These are phyloP conservation scores for Linnemannia exigua DNA, from an alignment of 192 early-diverging fungal genomes.

Conservation along the genomic window DNA sequence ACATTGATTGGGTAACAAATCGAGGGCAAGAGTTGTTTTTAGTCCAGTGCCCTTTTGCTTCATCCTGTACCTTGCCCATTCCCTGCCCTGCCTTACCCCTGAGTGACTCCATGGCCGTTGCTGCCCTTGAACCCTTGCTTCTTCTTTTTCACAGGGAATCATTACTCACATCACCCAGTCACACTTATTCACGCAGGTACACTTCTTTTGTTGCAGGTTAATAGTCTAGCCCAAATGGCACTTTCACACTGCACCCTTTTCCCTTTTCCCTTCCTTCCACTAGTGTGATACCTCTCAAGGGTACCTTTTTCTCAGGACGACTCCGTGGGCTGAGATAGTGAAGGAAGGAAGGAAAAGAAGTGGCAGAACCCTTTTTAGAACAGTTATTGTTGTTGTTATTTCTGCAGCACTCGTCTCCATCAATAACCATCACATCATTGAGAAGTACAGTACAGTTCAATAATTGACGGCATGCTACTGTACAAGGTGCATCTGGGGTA, in stretches of 20 bases:
- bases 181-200: conserved; percentile 1
- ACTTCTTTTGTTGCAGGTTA: neutral
- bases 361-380: no score
- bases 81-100: neutral
- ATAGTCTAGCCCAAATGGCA: neutral
- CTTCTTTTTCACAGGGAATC: neutral
- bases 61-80: neutral
- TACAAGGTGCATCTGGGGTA: no score
- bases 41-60: neutral
- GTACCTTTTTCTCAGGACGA: conserved; percentile 4
- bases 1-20: neutral
- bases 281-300: neutral
- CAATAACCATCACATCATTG: neutral
- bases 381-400: no score
- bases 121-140: neutral
- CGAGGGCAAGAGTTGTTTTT: neutral
- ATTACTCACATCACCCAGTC: no score
- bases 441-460: neutral
- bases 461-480: neutral
- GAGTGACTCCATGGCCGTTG: neutral
- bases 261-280: neutral
- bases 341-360: no score
- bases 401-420: no score
- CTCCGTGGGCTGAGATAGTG: neutral
- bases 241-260: neutral